Base-by-base conservation (phyloP, 2,329 filamentous ascomycete genomes). In the Hansfordia pulvinata region DNA sequence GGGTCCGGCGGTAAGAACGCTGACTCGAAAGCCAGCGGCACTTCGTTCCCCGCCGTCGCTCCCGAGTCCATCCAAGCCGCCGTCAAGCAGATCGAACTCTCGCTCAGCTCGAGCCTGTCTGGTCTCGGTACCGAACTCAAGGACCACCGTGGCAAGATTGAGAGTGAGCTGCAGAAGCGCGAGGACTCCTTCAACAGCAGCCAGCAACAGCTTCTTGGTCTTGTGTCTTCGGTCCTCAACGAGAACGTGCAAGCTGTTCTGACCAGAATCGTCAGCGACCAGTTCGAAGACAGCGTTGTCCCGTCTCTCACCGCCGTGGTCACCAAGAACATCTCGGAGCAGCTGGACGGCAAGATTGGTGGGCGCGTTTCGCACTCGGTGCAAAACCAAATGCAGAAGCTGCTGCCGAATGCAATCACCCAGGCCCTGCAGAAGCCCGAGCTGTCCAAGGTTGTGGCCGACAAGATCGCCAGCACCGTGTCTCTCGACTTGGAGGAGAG, bases 211-310 rank as follows among this genome's bases (percentile, higher is more conserved):
- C 51, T 74, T 11, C 54, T 74, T 21, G 62, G 69, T 34, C 60
- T 68, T 47, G 66, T 74, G 19, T 70, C 67, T 4, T 56, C 66
- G 18, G 68, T 74, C 18, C 57, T 78, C 25, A 72, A 69, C 35
- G 61, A 66, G 33, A 75, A 74, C 43, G 73, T 69, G 12, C 64
- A 76, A 50, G 76, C 79, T 41, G 81, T 82, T 13, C 64, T 94
- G 19, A 64, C 74, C 33, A 75, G 73, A 33, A 81, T 93, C 38
- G 76, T 93, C 26, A 69, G 72, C 24, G 66, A 74, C 25, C 79
- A 80, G 48, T 82, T 93, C 37, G 69, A 82, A 34, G 65, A 74
- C 29, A 65, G 74, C 10, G 71, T 94, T 23, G 60, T 93, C 27
- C 88, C 90, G 8, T 63, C 75, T 17, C 59, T 96, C 30, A 68